phyloP scores from a whole-genome alignment of 176 grass and related monocot species.

The Puccinellia tenuiflora region DNA sequence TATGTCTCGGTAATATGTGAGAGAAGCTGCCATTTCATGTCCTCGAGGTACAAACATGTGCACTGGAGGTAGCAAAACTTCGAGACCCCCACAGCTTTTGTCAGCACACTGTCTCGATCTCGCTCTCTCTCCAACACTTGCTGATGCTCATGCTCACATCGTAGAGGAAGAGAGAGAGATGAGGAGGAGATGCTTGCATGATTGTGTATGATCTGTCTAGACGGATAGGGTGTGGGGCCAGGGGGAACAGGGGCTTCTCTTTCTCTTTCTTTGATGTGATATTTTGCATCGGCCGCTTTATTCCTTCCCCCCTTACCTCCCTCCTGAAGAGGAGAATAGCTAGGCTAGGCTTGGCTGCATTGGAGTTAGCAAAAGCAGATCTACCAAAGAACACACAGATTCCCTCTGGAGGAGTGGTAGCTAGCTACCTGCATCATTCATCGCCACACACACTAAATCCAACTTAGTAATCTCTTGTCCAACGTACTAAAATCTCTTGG shows the following conservation, averaged over 20 bases:
- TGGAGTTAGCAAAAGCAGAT: slow-evolving; percentile 90
- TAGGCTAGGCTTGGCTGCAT: slow-evolving; percentile 40
- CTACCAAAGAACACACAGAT: slow-evolving; percentile 53
- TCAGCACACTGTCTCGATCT: slow-evolving; percentile 6
- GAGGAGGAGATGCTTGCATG: slow-evolving; percentile 14
- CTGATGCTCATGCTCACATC: neutral
- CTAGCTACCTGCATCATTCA: slow-evolving; percentile 6
- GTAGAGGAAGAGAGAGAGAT: neutral
- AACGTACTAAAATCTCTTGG: neutral
- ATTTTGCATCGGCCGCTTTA: slow-evolving; percentile 52
- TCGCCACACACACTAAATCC: neutral
- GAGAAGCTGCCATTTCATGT: neutral
- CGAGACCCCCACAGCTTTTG: neutral
- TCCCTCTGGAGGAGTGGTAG: slow-evolving; percentile 58
- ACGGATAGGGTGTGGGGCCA: slow-evolving; percentile 9
- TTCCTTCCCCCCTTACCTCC: slow-evolving; percentile 37
- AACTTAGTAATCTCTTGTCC: neutral
- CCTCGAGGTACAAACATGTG: neutral
- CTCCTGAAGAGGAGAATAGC: slow-evolving; percentile 19
- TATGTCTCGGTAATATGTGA: neutral
- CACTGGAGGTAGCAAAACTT: neutral
- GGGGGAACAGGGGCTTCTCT: slow-evolving; percentile 33
- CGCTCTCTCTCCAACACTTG: neutral
- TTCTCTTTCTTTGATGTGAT: slow-evolving; percentile 82
- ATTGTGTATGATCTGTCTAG: slow-evolving; percentile 42